phyloP scores from a whole-genome alignment of 2,329 filamentous ascomycete genomes.

The Pseudopithomyces chartarum region DNA sequence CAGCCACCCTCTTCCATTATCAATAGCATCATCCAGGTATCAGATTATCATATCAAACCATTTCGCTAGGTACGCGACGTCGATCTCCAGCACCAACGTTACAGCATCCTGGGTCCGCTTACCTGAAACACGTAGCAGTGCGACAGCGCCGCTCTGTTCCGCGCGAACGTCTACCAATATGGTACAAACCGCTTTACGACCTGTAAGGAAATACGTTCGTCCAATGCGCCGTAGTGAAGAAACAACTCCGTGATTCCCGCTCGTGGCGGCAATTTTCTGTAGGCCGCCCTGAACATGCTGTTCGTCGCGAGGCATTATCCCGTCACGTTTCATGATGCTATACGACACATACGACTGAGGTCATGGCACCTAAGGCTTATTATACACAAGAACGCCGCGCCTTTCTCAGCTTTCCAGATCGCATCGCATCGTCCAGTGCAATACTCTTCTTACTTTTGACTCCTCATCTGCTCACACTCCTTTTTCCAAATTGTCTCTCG shows the following conservation, averaged over 20 bases:
- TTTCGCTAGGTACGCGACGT: conserved; percentile 15
- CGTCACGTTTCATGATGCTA: conserved; percentile 30
- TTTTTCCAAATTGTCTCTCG: neutral
- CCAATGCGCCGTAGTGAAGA: conserved; percentile 7
- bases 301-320: conserved; percentile 23
- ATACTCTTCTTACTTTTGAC: neutral
- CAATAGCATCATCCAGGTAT: conserved; percentile 24
- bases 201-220: conserved; percentile 2
- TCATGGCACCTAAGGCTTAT: conserved; percentile 23
- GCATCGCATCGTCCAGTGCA: neutral
- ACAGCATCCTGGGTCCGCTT: conserved; percentile 17
- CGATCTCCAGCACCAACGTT: conserved; percentile 12
- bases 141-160: conserved; percentile 17
- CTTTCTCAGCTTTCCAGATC: neutral
- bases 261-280: conserved; percentile 21
- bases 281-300: conserved; percentile 15
- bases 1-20: conserved; percentile 1
- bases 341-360: conserved; percentile 1
- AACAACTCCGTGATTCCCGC: conserved; percentile 22
- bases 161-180: conserved; percentile 14
- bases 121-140: conserved; percentile 12
- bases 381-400: conserved; percentile 17
- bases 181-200: neutral
- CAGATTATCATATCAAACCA: conserved; percentile 21
- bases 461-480: neutral